Evolutionary conservation across 176 grass and related monocot genomes (phyloP).

Genomic region (Juncus effusus): DNA sequence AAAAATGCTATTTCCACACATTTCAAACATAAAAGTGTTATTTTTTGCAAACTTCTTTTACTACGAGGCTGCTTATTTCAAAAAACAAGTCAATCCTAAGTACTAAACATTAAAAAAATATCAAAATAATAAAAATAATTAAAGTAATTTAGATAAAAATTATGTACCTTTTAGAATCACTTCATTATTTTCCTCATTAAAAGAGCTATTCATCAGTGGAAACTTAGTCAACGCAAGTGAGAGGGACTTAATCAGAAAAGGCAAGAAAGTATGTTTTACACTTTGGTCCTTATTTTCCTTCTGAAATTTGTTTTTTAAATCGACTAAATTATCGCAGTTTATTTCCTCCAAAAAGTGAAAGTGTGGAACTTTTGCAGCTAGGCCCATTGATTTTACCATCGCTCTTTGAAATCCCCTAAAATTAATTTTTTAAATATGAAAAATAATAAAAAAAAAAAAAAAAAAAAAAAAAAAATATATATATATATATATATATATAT

Average conservation of each 20-base stretch:
- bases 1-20: too few species aligned
- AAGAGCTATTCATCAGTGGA: slow-evolving; percentile 82
- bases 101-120: too few species aligned
- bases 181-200: slow-evolving; percentile 66
- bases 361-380: slow-evolving; percentile 89
- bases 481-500: too few species aligned
- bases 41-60: too few species aligned
- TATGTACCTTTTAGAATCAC: slow-evolving; percentile 73
- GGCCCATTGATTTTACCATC: slow-evolving; percentile 91
- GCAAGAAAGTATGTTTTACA: slow-evolving; percentile 89
- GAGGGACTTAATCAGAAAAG: slow-evolving; percentile 90
- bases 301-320: slow-evolving; percentile 67
- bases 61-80: too few species aligned
- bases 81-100: too few species aligned
- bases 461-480: too few species aligned
- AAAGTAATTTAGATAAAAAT: not conserved
- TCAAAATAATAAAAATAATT: too few species aligned
- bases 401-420: slow-evolving; percentile 85
- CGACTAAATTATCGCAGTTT: slow-evolving; percentile 73
- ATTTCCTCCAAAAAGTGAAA: slow-evolving; percentile 97
- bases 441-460: not conserved
- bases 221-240: slow-evolving; percentile 81
- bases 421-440: slow-evolving; percentile 9
- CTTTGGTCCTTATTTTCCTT: slow-evolving; percentile 69
- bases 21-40: too few species aligned